phyloP scores from a whole-genome alignment of 202 grass and related monocot genomes.

The Musa balbisiana region DNA sequence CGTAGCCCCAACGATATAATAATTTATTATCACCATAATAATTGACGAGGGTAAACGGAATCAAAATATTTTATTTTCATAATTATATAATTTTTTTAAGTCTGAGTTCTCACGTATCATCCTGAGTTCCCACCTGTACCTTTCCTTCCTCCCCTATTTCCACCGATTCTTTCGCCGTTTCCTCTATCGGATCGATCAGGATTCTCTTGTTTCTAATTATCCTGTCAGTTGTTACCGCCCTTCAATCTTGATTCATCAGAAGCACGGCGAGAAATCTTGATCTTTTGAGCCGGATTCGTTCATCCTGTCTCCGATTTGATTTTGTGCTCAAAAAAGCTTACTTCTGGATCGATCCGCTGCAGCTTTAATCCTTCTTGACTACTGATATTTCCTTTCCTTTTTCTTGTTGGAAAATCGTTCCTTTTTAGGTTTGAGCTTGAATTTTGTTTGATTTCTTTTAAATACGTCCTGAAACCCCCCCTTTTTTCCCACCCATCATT shows the following conservation, averaged over 20 bases:
- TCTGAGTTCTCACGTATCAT: too few relatives aligned
- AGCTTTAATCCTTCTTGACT: too few relatives aligned
- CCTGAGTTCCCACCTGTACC: neutral
- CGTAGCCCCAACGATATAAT: rapidly evolving
- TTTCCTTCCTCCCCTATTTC: neutral
- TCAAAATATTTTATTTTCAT: too few relatives aligned
- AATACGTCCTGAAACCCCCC: too few relatives aligned
- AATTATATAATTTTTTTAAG: too few relatives aligned
- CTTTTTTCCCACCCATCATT: too few relatives aligned
- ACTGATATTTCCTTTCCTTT: too few relatives aligned
- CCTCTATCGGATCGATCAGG: neutral
- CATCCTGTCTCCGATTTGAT: neutral
- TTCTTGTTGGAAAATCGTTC: too few relatives aligned
- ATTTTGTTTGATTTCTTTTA: too few relatives aligned
- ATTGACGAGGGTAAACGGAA: too few relatives aligned
- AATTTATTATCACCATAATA: too few relatives aligned
- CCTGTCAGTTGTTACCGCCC: neutral
- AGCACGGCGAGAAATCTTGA: neutral
- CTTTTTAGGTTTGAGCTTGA: too few relatives aligned
- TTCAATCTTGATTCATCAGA: neutral
- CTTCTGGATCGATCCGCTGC: neutral
- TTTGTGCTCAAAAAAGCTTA: neutral
- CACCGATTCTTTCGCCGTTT: neutral
- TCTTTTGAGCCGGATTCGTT: neutral
- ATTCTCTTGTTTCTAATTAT: neutral